Conservation (phyloP, 768 basidiomycete genomes). For the Serpula lacrymans region DNA sequence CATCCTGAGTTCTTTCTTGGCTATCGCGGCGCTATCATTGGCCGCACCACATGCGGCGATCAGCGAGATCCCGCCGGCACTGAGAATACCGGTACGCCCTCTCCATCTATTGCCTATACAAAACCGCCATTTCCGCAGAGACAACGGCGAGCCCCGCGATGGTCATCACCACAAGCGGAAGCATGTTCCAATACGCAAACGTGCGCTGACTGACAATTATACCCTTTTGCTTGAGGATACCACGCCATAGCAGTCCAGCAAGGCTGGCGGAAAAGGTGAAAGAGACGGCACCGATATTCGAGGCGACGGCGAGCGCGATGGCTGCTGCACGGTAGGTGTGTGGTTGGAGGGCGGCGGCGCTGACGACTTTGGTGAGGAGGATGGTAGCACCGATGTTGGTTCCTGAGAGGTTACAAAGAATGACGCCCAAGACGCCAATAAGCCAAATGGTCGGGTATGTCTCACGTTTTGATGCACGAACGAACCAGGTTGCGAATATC, state of each 20-base stretch:
- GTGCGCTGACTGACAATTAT: slow-evolving; percentile 55
- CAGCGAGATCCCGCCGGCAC: too few relatives aligned
- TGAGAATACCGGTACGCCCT: too few relatives aligned
- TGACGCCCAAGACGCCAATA: slow-evolving; percentile 66
- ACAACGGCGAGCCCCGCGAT: slow-evolving; percentile 66
- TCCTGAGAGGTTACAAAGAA: slow-evolving; percentile 79
- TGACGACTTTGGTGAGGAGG: slow-evolving; percentile 77
- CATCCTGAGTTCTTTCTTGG: too few relatives aligned
- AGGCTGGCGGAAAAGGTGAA: slow-evolving; percentile 87
- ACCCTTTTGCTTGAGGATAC: slow-evolving; percentile 70
- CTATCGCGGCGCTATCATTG: too few relatives aligned
- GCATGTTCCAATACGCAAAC: slow-evolving; percentile 72
- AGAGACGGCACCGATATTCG: slow-evolving; percentile 88
- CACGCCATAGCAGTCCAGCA: slow-evolving; percentile 82
- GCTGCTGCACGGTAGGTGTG: slow-evolving; percentile 51
- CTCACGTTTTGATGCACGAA: slow-evolving; percentile 38
- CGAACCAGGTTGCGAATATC: slow-evolving; percentile 71
- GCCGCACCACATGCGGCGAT: too few relatives aligned
- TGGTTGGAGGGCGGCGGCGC: slow-evolving; percentile 35
- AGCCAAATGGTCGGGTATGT: slow-evolving; percentile 58
- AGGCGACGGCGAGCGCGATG: slow-evolving; percentile 77
- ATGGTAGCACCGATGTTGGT: slow-evolving; percentile 94
- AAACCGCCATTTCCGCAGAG: slow-evolving; percentile 69
- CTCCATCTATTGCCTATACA: too few relatives aligned
- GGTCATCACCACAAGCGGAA: slow-evolving; percentile 66